Evolutionary conservation across 2,329 filamentous ascomycete species (phyloP).

Genomic region (Pseudocercospora eumusae): DNA sequence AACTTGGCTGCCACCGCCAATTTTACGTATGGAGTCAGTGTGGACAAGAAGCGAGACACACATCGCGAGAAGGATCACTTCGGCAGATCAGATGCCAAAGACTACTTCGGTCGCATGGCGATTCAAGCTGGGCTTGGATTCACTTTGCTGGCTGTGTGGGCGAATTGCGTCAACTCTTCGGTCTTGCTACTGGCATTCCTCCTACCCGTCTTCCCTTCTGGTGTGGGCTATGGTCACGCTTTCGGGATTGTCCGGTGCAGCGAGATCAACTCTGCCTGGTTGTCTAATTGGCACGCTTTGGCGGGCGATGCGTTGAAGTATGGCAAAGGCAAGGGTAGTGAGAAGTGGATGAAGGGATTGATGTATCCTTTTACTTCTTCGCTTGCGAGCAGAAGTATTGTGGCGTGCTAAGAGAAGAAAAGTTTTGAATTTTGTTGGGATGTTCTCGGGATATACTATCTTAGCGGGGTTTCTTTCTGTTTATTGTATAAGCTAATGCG

Average conservation of each 20-base stretch:
- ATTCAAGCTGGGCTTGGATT: conserved; percentile 7
- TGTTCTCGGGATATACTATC: background rate
- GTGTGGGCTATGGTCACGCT: background rate
- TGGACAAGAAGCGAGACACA: conserved; percentile 21
- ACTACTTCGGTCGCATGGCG: conserved; percentile 12
- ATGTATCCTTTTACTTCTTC: conserved; percentile 15
- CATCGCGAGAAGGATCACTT: conserved; percentile 32
- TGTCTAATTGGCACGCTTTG: background rate
- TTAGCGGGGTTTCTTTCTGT: background rate
- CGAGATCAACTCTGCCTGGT: conserved; percentile 12
- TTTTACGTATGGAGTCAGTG: conserved; percentile 6
- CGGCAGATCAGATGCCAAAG: conserved; percentile 22
- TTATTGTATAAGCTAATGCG: background rate
- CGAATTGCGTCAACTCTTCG: conserved; percentile 3
- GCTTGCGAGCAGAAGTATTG: background rate
- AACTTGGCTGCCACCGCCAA: conserved; percentile 4
- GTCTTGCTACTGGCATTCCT: conserved; percentile 5
- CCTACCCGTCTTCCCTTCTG: background rate
- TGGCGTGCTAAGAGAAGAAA: background rate
- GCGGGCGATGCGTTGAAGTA: conserved; percentile 3
- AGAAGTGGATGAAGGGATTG: conserved; percentile 14
- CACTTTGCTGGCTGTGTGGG: conserved; percentile 4
- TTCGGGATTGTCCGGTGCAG: conserved; percentile 14
- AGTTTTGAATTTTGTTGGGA: background rate
- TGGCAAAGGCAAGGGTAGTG: background rate